phyloP scores from a whole-genome alignment of 257 asterid species.

The Solanum etuberosum region DNA sequence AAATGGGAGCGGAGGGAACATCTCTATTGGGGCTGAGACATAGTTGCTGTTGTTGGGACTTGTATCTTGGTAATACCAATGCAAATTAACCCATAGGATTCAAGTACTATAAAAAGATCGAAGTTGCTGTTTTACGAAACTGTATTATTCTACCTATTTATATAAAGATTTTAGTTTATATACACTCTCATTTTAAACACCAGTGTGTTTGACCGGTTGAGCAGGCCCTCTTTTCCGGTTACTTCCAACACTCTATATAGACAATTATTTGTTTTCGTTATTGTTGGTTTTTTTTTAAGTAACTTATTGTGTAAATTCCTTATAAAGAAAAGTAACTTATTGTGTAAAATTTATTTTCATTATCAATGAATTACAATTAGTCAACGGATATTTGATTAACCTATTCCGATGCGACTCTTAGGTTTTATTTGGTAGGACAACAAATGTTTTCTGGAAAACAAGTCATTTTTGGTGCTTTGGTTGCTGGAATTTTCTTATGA shows the following conservation, averaged over 20 bases:
- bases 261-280: not conserved
- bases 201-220: not conserved
- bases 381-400: not conserved
- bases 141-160: not conserved
- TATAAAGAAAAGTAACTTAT: not conserved
- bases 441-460: not conserved
- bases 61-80: not conserved
- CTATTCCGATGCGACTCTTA: not conserved
- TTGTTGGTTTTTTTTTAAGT: not conserved
- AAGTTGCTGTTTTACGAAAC: not conserved
- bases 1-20: not conserved
- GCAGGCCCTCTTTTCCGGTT: not conserved
- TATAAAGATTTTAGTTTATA: not conserved
- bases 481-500: not conserved
- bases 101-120: not conserved
- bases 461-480: not conserved
- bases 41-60: not conserved
- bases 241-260: not conserved
- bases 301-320: not conserved
- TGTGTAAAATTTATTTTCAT: not conserved
- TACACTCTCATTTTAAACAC: not conserved
- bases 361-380: not conserved
- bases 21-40: not conserved
- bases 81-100: not conserved
- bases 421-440: not conserved